These are phyloP conservation scores for Aspergillus versicolor DNA, from an alignment of 2,329 filamentous ascomycete genomes.

Conservation along the genomic window DNA sequence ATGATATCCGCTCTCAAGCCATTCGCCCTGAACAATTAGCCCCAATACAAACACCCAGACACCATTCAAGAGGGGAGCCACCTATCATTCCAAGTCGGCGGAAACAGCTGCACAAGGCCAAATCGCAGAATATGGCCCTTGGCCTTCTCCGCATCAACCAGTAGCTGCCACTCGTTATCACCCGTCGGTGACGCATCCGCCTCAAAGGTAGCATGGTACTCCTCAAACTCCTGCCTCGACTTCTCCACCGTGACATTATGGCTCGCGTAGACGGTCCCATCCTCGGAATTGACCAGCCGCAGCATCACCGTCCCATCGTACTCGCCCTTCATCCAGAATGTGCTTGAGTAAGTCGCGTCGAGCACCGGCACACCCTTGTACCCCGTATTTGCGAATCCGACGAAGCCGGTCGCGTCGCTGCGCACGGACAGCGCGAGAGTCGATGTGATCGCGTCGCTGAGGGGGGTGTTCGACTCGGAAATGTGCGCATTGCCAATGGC, in stretches of 20 bases:
- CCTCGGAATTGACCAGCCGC: slow-evolving; percentile 26
- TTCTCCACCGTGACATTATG: slow-evolving; percentile 28
- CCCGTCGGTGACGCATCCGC: slow-evolving; percentile 22
- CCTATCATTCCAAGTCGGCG: slow-evolving; percentile 25
- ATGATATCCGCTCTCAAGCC: slow-evolving; percentile 59
- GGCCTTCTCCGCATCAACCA: slow-evolving; percentile 25
- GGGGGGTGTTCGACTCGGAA: slow-evolving; percentile 24
- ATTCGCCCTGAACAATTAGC: slow-evolving; percentile 39
- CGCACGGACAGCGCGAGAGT: slow-evolving; percentile 27
- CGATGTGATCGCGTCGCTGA: slow-evolving; percentile 29
- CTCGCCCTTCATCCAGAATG: slow-evolving; percentile 34
- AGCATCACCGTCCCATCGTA: slow-evolving; percentile 27
- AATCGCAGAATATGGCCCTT: slow-evolving; percentile 23
- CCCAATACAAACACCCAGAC: neutral
- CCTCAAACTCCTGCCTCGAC: slow-evolving; percentile 17
- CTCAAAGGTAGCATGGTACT: slow-evolving; percentile 24
- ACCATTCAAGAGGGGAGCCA: slow-evolving; percentile 1
- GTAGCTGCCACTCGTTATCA: slow-evolving; percentile 30
- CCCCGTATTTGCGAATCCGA: slow-evolving; percentile 48
- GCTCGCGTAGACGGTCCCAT: slow-evolving; percentile 25
- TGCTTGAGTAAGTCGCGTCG: slow-evolving; percentile 25
- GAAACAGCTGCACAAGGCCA: slow-evolving; percentile 28
- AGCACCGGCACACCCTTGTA: slow-evolving; percentile 32
- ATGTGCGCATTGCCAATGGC: slow-evolving; percentile 27
- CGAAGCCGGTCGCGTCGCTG: slow-evolving; percentile 21